Base-by-base conservation (phyloP, 129 eudicot genomes). In the Rutidosis leptorrhynchoides region DNA sequence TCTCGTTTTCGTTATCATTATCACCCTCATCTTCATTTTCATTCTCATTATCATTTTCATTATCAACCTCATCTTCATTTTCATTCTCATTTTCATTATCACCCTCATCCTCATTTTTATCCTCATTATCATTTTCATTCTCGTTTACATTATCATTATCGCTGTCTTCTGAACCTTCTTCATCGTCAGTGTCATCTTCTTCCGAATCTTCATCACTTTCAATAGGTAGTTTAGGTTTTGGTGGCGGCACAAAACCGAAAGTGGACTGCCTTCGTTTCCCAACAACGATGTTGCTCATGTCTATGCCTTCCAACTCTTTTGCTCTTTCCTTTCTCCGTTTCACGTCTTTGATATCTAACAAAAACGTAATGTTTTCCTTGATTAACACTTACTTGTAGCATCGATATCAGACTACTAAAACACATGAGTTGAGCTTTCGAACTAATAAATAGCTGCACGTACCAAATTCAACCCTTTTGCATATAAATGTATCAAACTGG, bases 271-370 rank as follows among this genome's bases (percentile, higher is more conserved):
- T 80, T 10, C 98, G 86, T 60, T 95, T 81, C 37, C 96, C 90
- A 23, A 74, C 70, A 27, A 92, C 91, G 25, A 92, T 92, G 80
- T 92, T 92, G 82, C 95, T 92, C 72, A 58, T 81, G 83, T 92
- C 98, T 20, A 92, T 92, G 70, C 98, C 98, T 70, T 92, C 98
- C 58, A 92, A 90, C 79, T 92, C 98, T 80, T 79, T 88, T 60
- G 95, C 98, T 66, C 69, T 83, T 59, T 92, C 98, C 76, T 92
- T 92, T 83, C 83, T 85, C 78, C 83, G 85, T 83, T 59, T 87
- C 58, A 85, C 95, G 26, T 92, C 95, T 81, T 88, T 92, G 30
- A 92, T 92, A 63, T 92, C 98, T 92, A 81, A 57, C 54, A 68
- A 46, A 20, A 63, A 63, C 10, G 61, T 12, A 67, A 29, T 5